Percentiles rank a stretch among this genome's conserved stretches.
phyloP scores from a whole-genome alignment of 2,329 filamentous ascomycete species.

The Trichophaea hybrida region DNA sequence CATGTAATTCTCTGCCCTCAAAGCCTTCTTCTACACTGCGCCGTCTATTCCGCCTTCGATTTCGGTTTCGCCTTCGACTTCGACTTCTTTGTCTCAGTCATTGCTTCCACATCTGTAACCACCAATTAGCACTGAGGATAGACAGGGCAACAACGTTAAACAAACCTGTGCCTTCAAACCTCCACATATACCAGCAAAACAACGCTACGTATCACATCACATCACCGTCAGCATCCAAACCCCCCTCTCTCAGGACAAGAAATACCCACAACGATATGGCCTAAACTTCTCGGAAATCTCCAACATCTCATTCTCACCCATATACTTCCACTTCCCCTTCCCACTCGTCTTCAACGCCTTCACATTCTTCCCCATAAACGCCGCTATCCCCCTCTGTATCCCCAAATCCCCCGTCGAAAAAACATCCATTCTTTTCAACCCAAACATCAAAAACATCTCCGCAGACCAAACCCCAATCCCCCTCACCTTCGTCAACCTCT shows the following conservation, averaged over 20 bases:
- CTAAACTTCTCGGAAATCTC: constrained; percentile 64
- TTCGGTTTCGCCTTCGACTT: not conserved
- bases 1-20: no score
- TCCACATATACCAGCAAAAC: constrained; percentile 65
- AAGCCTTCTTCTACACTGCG: no score
- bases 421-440: constrained; percentile 85
- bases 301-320: constrained; percentile 84
- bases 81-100: constrained; percentile 25
- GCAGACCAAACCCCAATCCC: constrained; percentile 84
- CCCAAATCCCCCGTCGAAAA: constrained; percentile 86
- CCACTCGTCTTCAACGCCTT: constrained; percentile 58
- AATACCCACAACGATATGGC: constrained; percentile 44
- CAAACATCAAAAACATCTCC: constrained; percentile 96
- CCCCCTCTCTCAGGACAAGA: constrained; percentile 39
- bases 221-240: constrained; percentile 56
- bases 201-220: not conserved
- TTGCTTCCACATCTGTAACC: constrained; percentile 42
- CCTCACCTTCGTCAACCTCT: constrained; percentile 68
- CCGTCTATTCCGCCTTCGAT: no score
- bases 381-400: constrained; percentile 87
- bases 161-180: constrained; percentile 52
- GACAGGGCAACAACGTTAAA: no score
- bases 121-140: no score
- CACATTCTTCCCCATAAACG: constrained; percentile 69
- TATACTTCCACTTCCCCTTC: constrained; percentile 88